Base-by-base conservation (phyloP, 306 rosid species). In the Psophocarpus tetragonolobus region DNA sequence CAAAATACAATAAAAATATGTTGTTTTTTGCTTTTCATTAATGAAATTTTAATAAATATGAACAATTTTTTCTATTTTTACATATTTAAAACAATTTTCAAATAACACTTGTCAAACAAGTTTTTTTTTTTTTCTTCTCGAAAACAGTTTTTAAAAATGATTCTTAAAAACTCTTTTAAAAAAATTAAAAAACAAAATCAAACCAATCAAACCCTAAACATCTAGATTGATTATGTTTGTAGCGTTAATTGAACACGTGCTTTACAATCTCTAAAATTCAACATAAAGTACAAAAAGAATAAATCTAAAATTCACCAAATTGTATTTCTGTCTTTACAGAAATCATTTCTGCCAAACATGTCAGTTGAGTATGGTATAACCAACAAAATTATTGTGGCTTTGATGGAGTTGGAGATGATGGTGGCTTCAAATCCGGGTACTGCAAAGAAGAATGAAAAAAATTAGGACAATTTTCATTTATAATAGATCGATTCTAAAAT, bases 391-490 rank as follows among this genome's bases (percentile, higher is more conserved):
- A 57, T 75, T 78, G 80, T 77, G 96, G 90, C 87, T 88, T 90
- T 72, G 91, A 87, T 18, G 93, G 94, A 68, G 85, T 88, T 33
- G 97, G 93, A 74, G 93, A 90, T 24, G 94, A 82, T 2, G 97
- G 97, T 23, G 94, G 94, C 83, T 92, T 94, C 87, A 92, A 72
- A 84, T 90, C 96, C 14, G 94, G 96, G 76, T 87, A 89, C 98
- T 89, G 93, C 58, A 77, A 77, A 72, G 41, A 77, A 72, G 51
- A 69, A 20, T 65, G 57, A 50, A 6, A 56, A 41, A 18, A 27
- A 33, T 18, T 9, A 33, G 4, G 33, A 68, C 17, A n/a, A 65
- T 44, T 54, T 13, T 45, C 33, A 21, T 18, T 56, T 69, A 24
- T 24, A 50, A 18, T 13, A 74, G 24, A 38, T 56, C 10, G 20